phyloP scores from a whole-genome alignment of 169 alveolate genomes.

The Sarcocystis neurona region DNA sequence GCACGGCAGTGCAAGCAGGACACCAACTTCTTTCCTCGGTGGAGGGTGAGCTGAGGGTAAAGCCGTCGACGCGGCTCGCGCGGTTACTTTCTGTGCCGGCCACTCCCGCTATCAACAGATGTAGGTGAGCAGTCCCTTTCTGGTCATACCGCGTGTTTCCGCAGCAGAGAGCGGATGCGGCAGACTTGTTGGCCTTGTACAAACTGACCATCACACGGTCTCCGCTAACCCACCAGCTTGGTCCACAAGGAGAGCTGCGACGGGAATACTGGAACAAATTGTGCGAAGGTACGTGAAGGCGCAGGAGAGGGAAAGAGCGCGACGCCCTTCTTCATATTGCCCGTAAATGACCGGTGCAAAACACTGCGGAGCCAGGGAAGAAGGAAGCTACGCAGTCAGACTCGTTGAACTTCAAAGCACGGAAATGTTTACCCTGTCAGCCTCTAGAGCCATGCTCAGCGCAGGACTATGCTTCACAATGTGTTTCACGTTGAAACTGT shows the following conservation, averaged over 20 bases:
- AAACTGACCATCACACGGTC: not conserved
- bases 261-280: not conserved
- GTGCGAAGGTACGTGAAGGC: not conserved
- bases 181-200: too few relatives aligned
- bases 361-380: not conserved
- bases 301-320: constrained; percentile 21
- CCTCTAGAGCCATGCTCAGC: too few relatives aligned
- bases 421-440: too few relatives aligned
- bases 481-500: too few relatives aligned
- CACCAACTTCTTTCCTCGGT: not conserved
- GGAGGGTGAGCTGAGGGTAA: not conserved
- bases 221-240: not conserved
- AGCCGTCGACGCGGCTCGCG: not conserved
- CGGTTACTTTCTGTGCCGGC: not conserved
- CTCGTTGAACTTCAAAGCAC: too few relatives aligned
- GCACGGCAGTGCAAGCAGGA: not conserved
- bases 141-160: too few relatives aligned
- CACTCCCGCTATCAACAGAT: too few relatives aligned
- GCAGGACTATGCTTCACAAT: too few relatives aligned
- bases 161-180: too few relatives aligned
- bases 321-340: constrained; percentile 24
- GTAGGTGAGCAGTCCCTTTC: too few relatives aligned
- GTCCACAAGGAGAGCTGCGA: not conserved
- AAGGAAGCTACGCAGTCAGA: not conserved
- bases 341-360: not conserved